Evolutionary conservation across 2,329 filamentous ascomycete species (phyloP).

Genomic region (Epichloe gansuensis): DNA sequence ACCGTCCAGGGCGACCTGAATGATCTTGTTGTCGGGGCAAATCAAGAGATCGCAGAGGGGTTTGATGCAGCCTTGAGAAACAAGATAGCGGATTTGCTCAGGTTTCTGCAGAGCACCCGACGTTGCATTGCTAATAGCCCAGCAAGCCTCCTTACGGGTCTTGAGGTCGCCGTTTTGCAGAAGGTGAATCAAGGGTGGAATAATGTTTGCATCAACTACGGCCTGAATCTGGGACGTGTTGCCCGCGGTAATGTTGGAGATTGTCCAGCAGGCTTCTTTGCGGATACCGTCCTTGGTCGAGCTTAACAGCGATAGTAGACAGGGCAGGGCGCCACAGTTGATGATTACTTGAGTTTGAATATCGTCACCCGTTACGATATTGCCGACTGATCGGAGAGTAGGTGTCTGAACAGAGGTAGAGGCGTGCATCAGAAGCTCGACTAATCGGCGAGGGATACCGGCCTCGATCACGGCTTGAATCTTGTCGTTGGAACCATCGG

Average conservation of each 20-base stretch:
- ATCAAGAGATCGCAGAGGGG: slow-evolving; percentile 87
- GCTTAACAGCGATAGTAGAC: slow-evolving; percentile 83
- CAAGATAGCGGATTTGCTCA: slow-evolving; percentile 93
- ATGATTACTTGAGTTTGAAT: slow-evolving; percentile 99
- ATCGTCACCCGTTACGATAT: slow-evolving; percentile 97
- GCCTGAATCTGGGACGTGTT: slow-evolving; percentile 97
- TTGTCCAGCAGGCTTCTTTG: slow-evolving; percentile 99
- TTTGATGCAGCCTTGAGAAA: slow-evolving; percentile 89
- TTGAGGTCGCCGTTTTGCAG: slow-evolving; percentile 96
- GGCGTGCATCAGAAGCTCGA: slow-evolving; percentile 94
- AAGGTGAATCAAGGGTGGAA: slow-evolving; percentile 89
- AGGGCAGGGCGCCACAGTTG: slow-evolving; percentile 88
- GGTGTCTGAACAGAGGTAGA: slow-evolving; percentile 98
- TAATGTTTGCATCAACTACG: slow-evolving; percentile 93
- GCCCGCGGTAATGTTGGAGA: slow-evolving; percentile 95
- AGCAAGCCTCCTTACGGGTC: slow-evolving; percentile 98
- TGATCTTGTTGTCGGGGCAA: slow-evolving; percentile 99
- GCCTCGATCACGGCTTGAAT: slow-evolving; percentile 98
- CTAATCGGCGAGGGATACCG: slow-evolving; percentile 87
- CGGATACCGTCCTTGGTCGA: slow-evolving; percentile 98
- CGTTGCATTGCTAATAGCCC: slow-evolving; percentile 98
- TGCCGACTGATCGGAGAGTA: slow-evolving; percentile 90
- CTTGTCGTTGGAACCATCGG: slow-evolving; percentile 96
- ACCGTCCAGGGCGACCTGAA: slow-evolving; percentile 93
- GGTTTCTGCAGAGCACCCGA: slow-evolving; percentile 97